These are phyloP conservation scores for Chlorella sp. DNA, from an alignment of 139 green algal genomes.

Conservation along the genomic window DNA sequence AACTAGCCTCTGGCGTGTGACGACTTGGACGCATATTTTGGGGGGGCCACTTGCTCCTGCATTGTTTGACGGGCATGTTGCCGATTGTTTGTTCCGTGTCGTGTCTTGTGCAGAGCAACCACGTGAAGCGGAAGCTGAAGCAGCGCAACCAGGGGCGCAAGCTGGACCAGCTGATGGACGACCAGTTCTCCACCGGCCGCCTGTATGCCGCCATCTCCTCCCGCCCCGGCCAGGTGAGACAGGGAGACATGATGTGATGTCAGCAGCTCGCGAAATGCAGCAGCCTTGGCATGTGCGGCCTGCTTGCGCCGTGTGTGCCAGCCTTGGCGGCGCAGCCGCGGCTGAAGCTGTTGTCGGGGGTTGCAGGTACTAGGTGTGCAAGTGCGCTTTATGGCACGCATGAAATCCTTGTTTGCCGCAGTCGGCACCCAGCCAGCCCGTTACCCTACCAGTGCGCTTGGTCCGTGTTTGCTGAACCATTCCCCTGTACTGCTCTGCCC, in stretches of 20 bases:
- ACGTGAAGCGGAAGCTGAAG: conserved; percentile 90
- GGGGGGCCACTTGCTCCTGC: no score
- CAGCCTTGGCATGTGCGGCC: no score
- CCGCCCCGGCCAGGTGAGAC: conserved; percentile 71
- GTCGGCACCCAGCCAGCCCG: no score
- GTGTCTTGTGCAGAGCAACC: conserved; percentile 66
- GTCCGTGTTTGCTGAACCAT: background rate
- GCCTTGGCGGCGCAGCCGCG: conserved; percentile 39
- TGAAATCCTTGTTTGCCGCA: background rate
- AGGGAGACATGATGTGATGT: no score
- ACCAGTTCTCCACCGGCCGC: conserved; percentile 93
- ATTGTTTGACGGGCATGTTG: no score
- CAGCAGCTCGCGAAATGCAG: background rate
- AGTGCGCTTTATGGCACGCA: background rate
- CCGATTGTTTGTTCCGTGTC: no score
- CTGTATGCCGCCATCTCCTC: conserved; percentile 74
- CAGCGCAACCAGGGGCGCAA: conserved; percentile 61
- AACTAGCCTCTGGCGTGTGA: no score
- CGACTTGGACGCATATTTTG: no score
- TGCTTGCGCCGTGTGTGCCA: no score
- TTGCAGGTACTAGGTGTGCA: conserved; percentile 12
- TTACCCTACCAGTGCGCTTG: background rate
- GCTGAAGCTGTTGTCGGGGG: conserved; percentile 56
- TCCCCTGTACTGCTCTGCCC: conserved; percentile 33
- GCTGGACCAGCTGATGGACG: conserved; percentile 84